These are phyloP conservation scores for Davidsoniella eucalypti DNA, from an alignment of 2,329 filamentous ascomycete genomes.

Conservation along the genomic window DNA sequence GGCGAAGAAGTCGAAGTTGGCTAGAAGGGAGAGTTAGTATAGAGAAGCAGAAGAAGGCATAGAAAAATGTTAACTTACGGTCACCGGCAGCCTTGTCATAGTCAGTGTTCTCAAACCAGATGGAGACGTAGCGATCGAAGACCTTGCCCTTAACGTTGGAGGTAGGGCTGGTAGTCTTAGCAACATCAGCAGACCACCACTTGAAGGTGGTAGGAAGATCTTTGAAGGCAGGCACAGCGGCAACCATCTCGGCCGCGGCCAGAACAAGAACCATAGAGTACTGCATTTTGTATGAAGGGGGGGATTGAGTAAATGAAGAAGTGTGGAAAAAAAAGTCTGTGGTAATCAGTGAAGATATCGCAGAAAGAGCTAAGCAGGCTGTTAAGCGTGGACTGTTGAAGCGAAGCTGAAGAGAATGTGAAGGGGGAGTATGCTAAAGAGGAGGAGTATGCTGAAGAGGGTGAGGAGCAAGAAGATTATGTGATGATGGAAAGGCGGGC, in stretches of 20 bases:
- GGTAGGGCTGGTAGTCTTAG: slow-evolving; percentile 38
- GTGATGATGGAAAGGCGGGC: background rate
- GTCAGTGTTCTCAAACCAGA: slow-evolving; percentile 67
- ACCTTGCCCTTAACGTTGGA: slow-evolving; percentile 51
- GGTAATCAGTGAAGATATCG: background rate
- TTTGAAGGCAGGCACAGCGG: background rate
- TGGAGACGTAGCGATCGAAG: slow-evolving; percentile 54
- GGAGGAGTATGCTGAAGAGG: background rate
- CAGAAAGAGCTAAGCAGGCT: background rate
- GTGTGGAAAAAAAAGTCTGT: background rate
- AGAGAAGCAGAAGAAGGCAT: background rate
- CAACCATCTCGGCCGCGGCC: background rate
- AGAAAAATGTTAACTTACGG: slow-evolving; percentile 26
- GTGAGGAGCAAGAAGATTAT: background rate
- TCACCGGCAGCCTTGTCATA: slow-evolving; percentile 49
- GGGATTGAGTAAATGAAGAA: background rate
- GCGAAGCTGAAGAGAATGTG: background rate
- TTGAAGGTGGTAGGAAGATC: slow-evolving; percentile 15
- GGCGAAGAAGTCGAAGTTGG: slow-evolving; percentile 18
- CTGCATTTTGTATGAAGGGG: background rate
- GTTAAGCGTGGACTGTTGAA: no score
- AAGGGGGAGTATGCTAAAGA: no score
- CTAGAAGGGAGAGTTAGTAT: slow-evolving; percentile 9
- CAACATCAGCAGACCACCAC: slow-evolving; percentile 28
- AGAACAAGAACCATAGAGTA: slow-evolving; percentile 1